Evolutionary conservation across 2,329 filamentous ascomycete species (phyloP).

Genomic region (Stachybotrys elegans): DNA sequence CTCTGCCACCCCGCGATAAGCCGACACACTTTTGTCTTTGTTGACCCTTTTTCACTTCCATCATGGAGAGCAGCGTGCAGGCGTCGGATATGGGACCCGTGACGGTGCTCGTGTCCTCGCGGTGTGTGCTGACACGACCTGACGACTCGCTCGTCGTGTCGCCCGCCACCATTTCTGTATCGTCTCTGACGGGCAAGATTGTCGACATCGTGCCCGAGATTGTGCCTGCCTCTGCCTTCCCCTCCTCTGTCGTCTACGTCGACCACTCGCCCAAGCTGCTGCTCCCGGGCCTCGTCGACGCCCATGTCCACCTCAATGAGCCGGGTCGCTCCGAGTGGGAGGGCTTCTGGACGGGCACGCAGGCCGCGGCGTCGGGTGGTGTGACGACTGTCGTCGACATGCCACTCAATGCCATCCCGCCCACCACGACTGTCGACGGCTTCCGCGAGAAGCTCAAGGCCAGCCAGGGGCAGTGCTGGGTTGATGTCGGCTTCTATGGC

Average conservation of each 20-base stretch:
- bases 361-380: slow-evolving; percentile 89
- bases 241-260: slow-evolving; percentile 65
- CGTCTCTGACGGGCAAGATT: slow-evolving; percentile 77
- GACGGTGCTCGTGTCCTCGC: slow-evolving; percentile 76
- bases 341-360: slow-evolving; percentile 91
- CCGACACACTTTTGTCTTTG: no score
- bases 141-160: slow-evolving; percentile 60
- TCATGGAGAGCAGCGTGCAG: no score
- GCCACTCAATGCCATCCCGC: slow-evolving; percentile 95
- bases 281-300: slow-evolving; percentile 88
- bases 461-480: slow-evolving; percentile 86
- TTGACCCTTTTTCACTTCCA: no score
- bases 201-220: slow-evolving; percentile 67
- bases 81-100: slow-evolving; percentile 35
- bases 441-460: slow-evolving; percentile 83
- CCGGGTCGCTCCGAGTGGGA: slow-evolving; percentile 98
- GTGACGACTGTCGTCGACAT: slow-evolving; percentile 97
- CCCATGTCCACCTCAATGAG: slow-evolving; percentile 96
- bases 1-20: no score
- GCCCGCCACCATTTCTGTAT: slow-evolving; percentile 79
- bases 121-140: slow-evolving; percentile 72
- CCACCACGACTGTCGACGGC: slow-evolving; percentile 81
- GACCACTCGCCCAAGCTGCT: slow-evolving; percentile 83
- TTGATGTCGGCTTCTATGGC: slow-evolving; percentile 98
- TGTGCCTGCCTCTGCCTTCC: slow-evolving; percentile 71